These are phyloP conservation scores for Fusarium abutilonis DNA, from an alignment of 2,329 filamentous ascomycete genomes.

Conservation along the genomic window DNA sequence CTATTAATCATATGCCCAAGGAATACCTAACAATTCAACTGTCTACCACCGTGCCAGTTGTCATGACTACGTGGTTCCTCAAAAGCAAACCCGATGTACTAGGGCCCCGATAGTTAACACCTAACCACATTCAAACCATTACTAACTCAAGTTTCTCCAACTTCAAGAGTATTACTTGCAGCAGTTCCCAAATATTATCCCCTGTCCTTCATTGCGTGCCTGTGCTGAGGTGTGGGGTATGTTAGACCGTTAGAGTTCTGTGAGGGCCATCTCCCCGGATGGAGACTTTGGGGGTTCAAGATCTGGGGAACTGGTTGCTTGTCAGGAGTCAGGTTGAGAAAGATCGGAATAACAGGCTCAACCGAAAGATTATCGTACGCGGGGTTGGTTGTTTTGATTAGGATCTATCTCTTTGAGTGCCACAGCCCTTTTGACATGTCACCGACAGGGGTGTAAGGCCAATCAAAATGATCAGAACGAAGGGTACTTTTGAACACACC, in stretches of 20 bases:
- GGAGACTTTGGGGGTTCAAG: conserved; percentile 21
- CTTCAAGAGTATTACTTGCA: background rate
- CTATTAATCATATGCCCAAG: no score
- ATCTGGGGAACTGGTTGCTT: conserved; percentile 31
- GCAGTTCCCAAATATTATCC: conserved; percentile 2
- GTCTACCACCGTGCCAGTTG: no score
- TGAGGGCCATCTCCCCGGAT: conserved; percentile 26
- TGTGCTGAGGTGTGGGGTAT: conserved; percentile 37
- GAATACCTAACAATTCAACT: no score
- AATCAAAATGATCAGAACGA: no score
- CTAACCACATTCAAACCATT: no score
- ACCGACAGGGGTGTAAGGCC: no score
- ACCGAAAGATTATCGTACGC: conserved; percentile 12
- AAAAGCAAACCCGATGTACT: no score
- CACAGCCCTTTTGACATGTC: no score
- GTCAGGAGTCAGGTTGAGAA: background rate
- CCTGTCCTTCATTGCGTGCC: conserved; percentile 21
- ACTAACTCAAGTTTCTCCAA: background rate
- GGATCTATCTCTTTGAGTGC: background rate
- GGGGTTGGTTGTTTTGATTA: background rate
- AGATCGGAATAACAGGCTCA: conserved; percentile 6
- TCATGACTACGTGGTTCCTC: no score
- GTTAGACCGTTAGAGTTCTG: conserved; percentile 6
- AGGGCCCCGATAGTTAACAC: no score
- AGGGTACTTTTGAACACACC: no score